Base-by-base conservation (phyloP, 1,284 basidiomycete species). In the Gymnopus androsaceus region DNA sequence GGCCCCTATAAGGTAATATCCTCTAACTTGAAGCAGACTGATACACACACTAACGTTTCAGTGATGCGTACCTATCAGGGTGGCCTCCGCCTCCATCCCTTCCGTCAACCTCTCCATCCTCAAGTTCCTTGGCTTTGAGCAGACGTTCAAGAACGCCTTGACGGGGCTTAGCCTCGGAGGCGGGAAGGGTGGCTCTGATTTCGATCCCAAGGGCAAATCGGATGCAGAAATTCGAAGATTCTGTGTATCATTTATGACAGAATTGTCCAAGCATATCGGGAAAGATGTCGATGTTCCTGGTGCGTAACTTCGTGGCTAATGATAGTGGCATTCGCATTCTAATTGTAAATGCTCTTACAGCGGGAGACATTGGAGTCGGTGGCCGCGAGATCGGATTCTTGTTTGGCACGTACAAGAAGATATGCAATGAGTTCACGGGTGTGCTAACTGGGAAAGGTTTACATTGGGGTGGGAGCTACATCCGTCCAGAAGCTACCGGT, bases 1-100 rank as follows among this genome's bases (percentile, higher is more conserved):
- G 90, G 89, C 56, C 89, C 89, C 38, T 92, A 91, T 83, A 92
- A 91, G n/a, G n/a, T n/a, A n/a, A n/a, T n/a, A n/a, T n/a, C n/a
- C n/a, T n/a, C n/a, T n/a, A n/a, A n/a, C n/a, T n/a, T n/a, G n/a
- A n/a, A n/a, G n/a, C n/a, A n/a, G n/a, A n/a, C n/a, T n/a, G n/a
- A n/a, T n/a, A n/a, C n/a, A n/a, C n/a, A n/a, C n/a, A n/a, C n/a
- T n/a, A n/a, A 88, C 81, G 91, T 90, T 80, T 90, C 88, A 38
- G 87, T 87, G 17, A 81, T 92, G 51, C 89, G 89, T 56, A 89
- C 89, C 38, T 92, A 91, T 83, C 91, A 91, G 74, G 90, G 90
- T 64, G 88, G 88, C 71, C 83, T 91, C 62, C 85, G 90, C 64
- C 81, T 92, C 57, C 89, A 91, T 78, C 87, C n/a, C 88, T 60